Evolutionary conservation across 2,329 filamentous ascomycete species (phyloP).

Genomic region (Clonostachys byssicola): DNA sequence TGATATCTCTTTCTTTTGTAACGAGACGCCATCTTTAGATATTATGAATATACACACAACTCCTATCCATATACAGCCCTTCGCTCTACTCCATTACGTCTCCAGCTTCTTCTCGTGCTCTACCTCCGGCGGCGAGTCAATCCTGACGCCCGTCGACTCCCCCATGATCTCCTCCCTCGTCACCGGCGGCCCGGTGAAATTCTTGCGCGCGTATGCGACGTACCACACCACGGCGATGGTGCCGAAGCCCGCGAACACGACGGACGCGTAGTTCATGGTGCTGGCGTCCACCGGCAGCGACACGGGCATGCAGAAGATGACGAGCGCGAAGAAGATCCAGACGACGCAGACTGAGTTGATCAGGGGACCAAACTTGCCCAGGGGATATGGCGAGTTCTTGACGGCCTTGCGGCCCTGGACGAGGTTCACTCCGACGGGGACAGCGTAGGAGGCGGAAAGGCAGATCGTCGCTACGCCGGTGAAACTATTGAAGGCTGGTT

Average conservation of each 20-base stretch:
- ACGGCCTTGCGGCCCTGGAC: slow-evolving; percentile 63
- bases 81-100: too few species aligned
- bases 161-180: slow-evolving; percentile 11
- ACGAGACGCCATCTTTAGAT: too few species aligned
- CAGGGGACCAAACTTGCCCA: slow-evolving; percentile 63
- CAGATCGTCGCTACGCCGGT: slow-evolving; percentile 79
- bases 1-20: too few species aligned
- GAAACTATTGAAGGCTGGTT: slow-evolving; percentile 68
- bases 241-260: slow-evolving; percentile 61
- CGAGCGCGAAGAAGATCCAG: slow-evolving; percentile 67
- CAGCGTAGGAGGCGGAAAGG: slow-evolving; percentile 69
- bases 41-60: too few species aligned
- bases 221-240: slow-evolving; percentile 59
- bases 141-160: background rate
- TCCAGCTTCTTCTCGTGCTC: too few species aligned
- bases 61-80: too few species aligned
- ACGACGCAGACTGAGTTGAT: slow-evolving; percentile 66
- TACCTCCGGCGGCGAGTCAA: too few species aligned
- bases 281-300: slow-evolving; percentile 50
- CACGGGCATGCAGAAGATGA: slow-evolving; percentile 74
- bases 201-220: slow-evolving; percentile 55
- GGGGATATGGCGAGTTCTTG: slow-evolving; percentile 60
- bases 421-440: slow-evolving; percentile 70
- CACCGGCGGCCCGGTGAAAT: slow-evolving; percentile 55
- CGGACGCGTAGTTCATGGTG: slow-evolving; percentile 64